phyloP scores from a whole-genome alignment of 176 grass and related monocot species.

The Phoenix roebelenii region DNA sequence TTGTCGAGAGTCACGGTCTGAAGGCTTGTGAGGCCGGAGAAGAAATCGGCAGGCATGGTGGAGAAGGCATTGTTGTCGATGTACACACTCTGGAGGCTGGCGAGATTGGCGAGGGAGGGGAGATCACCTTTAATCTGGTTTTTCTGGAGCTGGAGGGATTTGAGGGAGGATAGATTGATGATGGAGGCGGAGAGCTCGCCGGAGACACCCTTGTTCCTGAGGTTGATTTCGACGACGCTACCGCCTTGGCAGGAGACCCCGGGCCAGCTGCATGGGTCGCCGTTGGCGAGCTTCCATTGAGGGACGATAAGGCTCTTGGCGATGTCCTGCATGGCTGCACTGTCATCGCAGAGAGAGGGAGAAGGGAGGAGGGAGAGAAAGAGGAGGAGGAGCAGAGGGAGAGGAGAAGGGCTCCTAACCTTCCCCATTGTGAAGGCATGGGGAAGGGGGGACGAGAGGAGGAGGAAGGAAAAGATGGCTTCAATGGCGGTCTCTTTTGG shows the following conservation, averaged over 20 bases:
- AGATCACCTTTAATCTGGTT: slow-evolving; percentile 40
- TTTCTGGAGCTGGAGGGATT: slow-evolving; percentile 47
- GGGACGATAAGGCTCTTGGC: slow-evolving; percentile 34
- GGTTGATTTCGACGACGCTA: slow-evolving; percentile 50
- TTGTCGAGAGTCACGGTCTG: slow-evolving; percentile 35
- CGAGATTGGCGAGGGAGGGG: slow-evolving; percentile 41
- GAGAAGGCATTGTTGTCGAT: slow-evolving; percentile 56
- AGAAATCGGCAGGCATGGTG: slow-evolving; percentile 43
- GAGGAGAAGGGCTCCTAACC: slow-evolving; percentile 5
- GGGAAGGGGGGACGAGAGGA: slow-evolving; percentile 7
- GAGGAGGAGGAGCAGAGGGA: slow-evolving; percentile 11
- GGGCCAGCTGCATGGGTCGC: slow-evolving; percentile 27
- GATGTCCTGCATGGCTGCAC: slow-evolving; percentile 44
- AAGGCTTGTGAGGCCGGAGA: slow-evolving; percentile 35
- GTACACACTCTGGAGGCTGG: slow-evolving; percentile 30
- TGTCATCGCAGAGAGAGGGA: slow-evolving; percentile 33
- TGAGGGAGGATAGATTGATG: slow-evolving; percentile 40
- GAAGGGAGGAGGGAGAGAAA: background rate
- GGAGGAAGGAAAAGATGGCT: slow-evolving; percentile 1
- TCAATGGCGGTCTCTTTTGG: no score
- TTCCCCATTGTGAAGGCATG: slow-evolving; percentile 42
- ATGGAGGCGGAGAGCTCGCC: slow-evolving; percentile 46
- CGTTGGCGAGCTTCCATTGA: slow-evolving; percentile 22
- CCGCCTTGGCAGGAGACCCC: slow-evolving; percentile 29
- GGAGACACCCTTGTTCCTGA: slow-evolving; percentile 21